Evolutionary conservation across 768 basidiomycete genomes (phyloP), one percentile per base, ranked within the genome.

Genomic region (Boletellus ananas): DNA sequence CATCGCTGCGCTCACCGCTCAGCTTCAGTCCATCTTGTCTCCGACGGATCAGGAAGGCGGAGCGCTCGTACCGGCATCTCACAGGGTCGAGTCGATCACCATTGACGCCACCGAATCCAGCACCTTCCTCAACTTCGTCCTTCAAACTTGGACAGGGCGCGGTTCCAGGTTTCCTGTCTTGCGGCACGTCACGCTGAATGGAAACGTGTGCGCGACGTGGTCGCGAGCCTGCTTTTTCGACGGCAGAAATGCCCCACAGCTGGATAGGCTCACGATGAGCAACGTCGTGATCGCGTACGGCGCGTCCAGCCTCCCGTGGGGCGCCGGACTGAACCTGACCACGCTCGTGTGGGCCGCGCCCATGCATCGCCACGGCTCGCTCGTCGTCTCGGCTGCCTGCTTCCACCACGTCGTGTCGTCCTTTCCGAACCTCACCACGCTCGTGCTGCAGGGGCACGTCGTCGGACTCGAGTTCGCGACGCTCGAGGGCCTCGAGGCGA

Each of bases 301-400:
- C 18, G 23, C 31, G 11, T 23, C 29, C 33, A 47, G 41, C 20
- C 50, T 57, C 5, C 34, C 50, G 1, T 62, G 49, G 54, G 61
- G 48, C 17, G 34, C 23, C 3, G 48, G 58, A 6, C 23, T 41
- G 27, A 60, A 54, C 34, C 31, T 62, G 27, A 62, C 60, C 17
- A 62, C 52, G n/a, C 58, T 62, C 16, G 61, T 63, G 9, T 62
- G 61, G 58, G 27, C 50, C 4, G 58, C 61, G 9, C 52, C 61
- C 3, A 13, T 8, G 2, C 43, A 48, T 34, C 29, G 40, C 3
- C 23, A 40, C 2, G 52, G 52, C 8, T 52, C 61, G 20, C 47
- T 60, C 16, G 17, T 49, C 13, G 49, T 63, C 38, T 52, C 61
- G 1, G 43, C 50, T 25, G 10, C 55, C 4, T 52, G 49, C 20